Evolutionary conservation across 768 basidiomycete species (phyloP), one percentile per base, ranked within the genome.

Genomic region (Lactifluus subvellereus): DNA sequence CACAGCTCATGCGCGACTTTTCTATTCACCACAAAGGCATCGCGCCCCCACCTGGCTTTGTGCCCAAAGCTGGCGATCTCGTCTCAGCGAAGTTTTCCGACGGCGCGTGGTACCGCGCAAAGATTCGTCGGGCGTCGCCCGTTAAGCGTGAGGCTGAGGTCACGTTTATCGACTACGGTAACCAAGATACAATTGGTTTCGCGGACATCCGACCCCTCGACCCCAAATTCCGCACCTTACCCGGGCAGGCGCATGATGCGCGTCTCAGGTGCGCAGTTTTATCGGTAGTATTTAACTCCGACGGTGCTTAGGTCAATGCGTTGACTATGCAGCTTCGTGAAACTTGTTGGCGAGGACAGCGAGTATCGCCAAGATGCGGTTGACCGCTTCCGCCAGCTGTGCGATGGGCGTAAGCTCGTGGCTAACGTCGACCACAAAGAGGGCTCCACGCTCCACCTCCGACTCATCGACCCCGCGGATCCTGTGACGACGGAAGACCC

Each of bases 71-170:
- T 20, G 94, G 94, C 8, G 94, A 98, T 60, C 79, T 98, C 32
- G 91, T 99, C 18, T 93, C 92, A 13, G 96, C 94, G 18, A 94
- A 94, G 71, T 98, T 98, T 76, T 90, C 89, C 53, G 90, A 97
- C 70, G 91, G 91, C 8, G 79, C 87, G 53, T 99, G 96, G 97
- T 98, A 98, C 75, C 89, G 96, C 56, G 96, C 96, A 49, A 91
- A 86, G 77, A 87, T 98, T 64, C 88, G 89, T 57, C 82, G 91
- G 22, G 77, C 84, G n/a, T 95, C 92, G 50, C 84, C 91, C 4
- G 69, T 91, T 47, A 97, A 95, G 77, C 94, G 89, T 72, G 93
- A 97, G 74, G 94, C 93, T 6, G 92, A 97, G 72, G 88, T 99
- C 38, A 87, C 88, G 8, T 98, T 98, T 77, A 95, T 98, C 68